phyloP scores from a whole-genome alignment of 2,329 filamentous ascomycete genomes.

The Ciborinia camelliae region DNA sequence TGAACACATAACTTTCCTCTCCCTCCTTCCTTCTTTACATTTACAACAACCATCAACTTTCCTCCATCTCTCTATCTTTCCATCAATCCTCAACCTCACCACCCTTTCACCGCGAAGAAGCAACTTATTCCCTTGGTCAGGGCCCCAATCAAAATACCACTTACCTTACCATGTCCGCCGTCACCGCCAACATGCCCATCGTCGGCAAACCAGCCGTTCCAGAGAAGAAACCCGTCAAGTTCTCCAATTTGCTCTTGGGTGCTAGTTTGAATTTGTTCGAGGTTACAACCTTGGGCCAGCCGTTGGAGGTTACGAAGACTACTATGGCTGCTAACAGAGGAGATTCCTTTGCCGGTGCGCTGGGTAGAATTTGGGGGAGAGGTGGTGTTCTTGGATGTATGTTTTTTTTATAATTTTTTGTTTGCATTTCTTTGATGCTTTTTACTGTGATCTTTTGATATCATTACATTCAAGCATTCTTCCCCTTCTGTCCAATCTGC shows the following conservation, averaged over 20 bases:
- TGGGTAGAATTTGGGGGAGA: constrained; percentile 86
- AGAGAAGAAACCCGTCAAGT: constrained; percentile 99
- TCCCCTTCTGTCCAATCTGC: neutral
- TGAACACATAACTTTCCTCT: neutral
- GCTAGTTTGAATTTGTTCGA: constrained; percentile 39
- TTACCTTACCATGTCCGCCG: constrained; percentile 57
- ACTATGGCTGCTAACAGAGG: constrained; percentile 97
- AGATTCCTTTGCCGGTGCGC: constrained; percentile 78
- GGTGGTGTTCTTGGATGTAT: constrained; percentile 92
- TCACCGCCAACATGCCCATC: constrained; percentile 40
- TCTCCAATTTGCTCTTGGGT: constrained; percentile 84
- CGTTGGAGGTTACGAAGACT: constrained; percentile 98
- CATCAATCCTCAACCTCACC: neutral
- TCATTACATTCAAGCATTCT: neutral
- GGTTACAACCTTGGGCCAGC: constrained; percentile 64
- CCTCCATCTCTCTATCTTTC: neutral
- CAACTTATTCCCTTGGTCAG: constrained; percentile 97
- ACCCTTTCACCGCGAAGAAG: constrained; percentile 64
- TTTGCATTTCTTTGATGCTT: neutral
- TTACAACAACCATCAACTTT: neutral
- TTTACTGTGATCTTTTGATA: neutral
- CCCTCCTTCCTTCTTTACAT: neutral
- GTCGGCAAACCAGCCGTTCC: constrained; percentile 48
- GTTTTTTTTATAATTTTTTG: constrained; percentile 40
- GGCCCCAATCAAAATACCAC: constrained; percentile 61